phyloP scores from a whole-genome alignment of 2,329 filamentous ascomycete genomes.

The Phaeophleospora eucalypticola region DNA sequence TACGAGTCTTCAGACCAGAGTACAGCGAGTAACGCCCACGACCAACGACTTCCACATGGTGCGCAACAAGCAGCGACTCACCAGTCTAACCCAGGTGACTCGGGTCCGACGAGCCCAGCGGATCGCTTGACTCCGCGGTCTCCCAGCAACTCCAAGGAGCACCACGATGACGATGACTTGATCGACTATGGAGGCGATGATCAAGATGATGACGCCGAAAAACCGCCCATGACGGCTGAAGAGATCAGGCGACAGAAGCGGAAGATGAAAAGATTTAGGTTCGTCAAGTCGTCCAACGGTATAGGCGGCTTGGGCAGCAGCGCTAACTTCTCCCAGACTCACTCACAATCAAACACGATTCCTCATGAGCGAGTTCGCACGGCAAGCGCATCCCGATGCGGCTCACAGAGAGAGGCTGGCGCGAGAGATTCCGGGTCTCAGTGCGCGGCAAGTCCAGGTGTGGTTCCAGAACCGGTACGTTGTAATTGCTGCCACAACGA shows the following conservation, averaged over 20 bases:
- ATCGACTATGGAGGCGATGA: conserved; percentile 34
- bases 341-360: conserved; percentile 97
- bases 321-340: conserved; percentile 53
- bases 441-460: conserved; percentile 88
- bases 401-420: conserved; percentile 83
- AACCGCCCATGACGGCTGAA: conserved; percentile 41
- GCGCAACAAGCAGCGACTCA: neutral
- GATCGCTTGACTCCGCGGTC: conserved; percentile 45
- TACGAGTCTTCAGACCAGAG: neutral
- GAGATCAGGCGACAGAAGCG: conserved; percentile 48
- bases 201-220: conserved; percentile 27
- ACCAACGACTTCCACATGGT: neutral
- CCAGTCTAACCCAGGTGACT: conserved; percentile 26
- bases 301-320: conserved; percentile 8
- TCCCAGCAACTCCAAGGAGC: conserved; percentile 31
- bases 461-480: conserved; percentile 95
- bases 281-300: conserved; percentile 19
- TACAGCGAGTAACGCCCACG: neutral
- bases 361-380: conserved; percentile 93
- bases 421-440: conserved; percentile 84
- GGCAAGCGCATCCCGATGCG: conserved; percentile 90
- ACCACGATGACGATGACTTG: conserved; percentile 41
- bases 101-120: conserved; percentile 44
- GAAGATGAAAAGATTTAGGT: conserved; percentile 75
- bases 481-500: conserved; percentile 2